phyloP scores from a whole-genome alignment of 768 basidiomycete species.

The Phlegmacium glaucopus region DNA sequence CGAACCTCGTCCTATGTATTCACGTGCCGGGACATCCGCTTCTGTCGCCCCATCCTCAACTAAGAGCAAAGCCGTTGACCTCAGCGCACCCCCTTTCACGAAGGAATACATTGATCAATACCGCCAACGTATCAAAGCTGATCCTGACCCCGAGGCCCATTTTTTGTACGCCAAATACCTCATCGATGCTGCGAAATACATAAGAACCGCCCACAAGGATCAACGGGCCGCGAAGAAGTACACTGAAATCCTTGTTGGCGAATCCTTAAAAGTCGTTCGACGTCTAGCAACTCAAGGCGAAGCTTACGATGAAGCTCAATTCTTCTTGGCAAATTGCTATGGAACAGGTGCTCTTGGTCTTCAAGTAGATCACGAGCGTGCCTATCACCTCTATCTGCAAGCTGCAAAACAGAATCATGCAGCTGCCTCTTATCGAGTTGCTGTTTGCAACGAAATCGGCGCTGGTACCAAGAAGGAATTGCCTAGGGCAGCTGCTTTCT shows the following conservation, averaged over 20 bases:
- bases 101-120: constrained; percentile 98
- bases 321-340: constrained; percentile 96
- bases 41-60: constrained; percentile 55
- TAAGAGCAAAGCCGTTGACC: constrained; percentile 79
- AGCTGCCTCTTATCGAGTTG: constrained; percentile 92
- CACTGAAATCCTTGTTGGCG: constrained; percentile 79
- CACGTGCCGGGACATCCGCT: constrained; percentile 54
- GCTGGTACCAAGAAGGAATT: constrained; percentile 91
- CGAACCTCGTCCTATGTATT: constrained; percentile 53
- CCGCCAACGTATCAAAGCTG: constrained; percentile 93
- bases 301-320: constrained; percentile 94
- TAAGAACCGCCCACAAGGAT: constrained; percentile 69
- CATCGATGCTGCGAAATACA: constrained; percentile 95
- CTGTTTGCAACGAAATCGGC: constrained; percentile 98
- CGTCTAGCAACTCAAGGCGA: constrained; percentile 90
- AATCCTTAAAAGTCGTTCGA: constrained; percentile 90
- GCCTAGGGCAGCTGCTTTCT: constrained; percentile 88
- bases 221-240: constrained; percentile 88
- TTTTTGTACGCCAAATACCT: constrained; percentile 98
- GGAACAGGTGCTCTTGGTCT: constrained; percentile 95
- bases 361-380: constrained; percentile 95
- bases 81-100: constrained; percentile 83
- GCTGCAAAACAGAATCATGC: constrained; percentile 97
- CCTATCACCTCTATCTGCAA: constrained; percentile 95
- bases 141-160: constrained; percentile 97